Percentiles rank a stretch among this genome's conserved stretches.
phyloP scores from a whole-genome alignment of 306 rosid genomes.

The Prunus fruticosa region DNA sequence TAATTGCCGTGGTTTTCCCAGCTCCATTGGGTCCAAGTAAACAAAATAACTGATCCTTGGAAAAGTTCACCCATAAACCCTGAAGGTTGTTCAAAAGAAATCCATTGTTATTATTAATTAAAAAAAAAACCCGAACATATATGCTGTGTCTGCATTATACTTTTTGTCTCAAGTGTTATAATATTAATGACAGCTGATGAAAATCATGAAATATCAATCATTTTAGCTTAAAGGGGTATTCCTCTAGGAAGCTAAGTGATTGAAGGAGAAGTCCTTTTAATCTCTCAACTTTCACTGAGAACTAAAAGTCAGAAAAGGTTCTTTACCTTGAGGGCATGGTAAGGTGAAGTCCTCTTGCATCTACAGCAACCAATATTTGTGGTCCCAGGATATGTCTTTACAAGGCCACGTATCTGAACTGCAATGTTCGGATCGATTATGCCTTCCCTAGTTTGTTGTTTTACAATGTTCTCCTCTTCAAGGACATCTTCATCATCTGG shows the following conservation, averaged over 20 bases:
- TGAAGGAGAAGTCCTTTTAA: not conserved
- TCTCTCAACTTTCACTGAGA: not conserved
- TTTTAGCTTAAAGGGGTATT: not conserved
- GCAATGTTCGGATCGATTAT: conserved; percentile 60
- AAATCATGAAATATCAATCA: conserved; percentile 6
- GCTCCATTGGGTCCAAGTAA: conserved; percentile 94
- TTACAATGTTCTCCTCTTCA: conserved; percentile 78
- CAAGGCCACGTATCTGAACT: conserved; percentile 81
- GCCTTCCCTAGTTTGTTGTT: conserved; percentile 49
- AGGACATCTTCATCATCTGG: conserved; percentile 92
- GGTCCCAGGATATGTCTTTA: conserved; percentile 75
- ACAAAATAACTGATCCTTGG: conserved; percentile 85
- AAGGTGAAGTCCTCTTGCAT: conserved; percentile 60
- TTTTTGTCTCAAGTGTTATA: not conserved
- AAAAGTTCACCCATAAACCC: conserved; percentile 85
- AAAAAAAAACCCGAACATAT: not conserved
- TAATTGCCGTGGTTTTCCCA: conserved; percentile 84
- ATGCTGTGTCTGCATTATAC: not conserved
- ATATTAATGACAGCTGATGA: not conserved
- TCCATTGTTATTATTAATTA: not conserved
- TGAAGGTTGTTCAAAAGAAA: conserved; percentile 35
- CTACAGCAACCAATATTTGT: conserved; percentile 54
- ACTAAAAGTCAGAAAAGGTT: conserved; percentile 13
- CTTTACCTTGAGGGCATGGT: conserved; percentile 76
- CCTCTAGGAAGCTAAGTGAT: not conserved